Conservation (phyloP, 139 green algal species). For the Coelastrella sp. region DNA sequence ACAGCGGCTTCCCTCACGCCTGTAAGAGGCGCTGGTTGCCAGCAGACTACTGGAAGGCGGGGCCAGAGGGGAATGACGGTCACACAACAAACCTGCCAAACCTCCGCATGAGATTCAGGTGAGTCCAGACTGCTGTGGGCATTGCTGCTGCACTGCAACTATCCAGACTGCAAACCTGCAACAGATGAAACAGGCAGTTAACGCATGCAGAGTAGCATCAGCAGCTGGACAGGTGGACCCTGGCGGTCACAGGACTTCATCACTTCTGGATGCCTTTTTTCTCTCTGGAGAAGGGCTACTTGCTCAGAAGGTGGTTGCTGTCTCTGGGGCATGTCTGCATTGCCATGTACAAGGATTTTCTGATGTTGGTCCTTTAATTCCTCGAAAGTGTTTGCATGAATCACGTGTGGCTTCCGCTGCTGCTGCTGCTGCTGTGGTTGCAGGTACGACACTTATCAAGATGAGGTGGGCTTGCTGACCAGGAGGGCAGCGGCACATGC, state of each 20-base stretch:
- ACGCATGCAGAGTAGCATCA: too few relatives aligned
- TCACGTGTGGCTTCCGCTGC: not conserved
- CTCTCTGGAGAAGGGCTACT: not conserved
- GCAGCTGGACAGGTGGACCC: too few relatives aligned
- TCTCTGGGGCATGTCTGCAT: not conserved
- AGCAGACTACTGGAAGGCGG: slow-evolving; percentile 83
- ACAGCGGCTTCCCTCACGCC: slow-evolving; percentile 94
- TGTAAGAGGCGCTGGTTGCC: slow-evolving; percentile 88
- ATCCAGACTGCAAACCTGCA: not conserved
- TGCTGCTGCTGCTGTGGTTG: not conserved
- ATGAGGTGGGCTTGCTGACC: slow-evolving; percentile 39
- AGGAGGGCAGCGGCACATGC: slow-evolving; percentile 3
- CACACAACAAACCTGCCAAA: slow-evolving; percentile 99
- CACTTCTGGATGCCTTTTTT: too few relatives aligned
- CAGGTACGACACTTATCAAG: slow-evolving; percentile 45
- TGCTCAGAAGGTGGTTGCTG: not conserved
- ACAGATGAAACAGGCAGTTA: not conserved
- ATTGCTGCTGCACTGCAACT: not conserved
- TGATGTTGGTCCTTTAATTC: too few relatives aligned
- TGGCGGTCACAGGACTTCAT: too few relatives aligned
- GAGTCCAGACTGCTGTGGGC: not conserved
- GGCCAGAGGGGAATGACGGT: slow-evolving; percentile 97
- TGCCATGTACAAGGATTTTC: not conserved
- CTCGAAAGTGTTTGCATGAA: not conserved
- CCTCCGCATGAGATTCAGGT: slow-evolving; percentile 91